These are phyloP conservation scores for Phytophthora idaei DNA, from an alignment of 352 stramenopile genomes.

Conservation along the genomic window DNA sequence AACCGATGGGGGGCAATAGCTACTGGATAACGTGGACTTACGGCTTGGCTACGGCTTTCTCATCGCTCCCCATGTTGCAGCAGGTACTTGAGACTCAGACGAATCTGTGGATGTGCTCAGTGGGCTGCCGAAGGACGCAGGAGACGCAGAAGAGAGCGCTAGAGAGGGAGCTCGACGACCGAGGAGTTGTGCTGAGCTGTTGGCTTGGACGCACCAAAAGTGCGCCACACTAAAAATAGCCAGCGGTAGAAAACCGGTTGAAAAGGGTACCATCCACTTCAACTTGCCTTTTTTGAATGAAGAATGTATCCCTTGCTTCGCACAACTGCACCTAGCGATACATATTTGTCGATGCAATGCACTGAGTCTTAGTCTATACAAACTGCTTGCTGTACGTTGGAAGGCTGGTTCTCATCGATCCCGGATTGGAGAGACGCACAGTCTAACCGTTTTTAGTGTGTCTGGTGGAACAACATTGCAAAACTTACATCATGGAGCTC, in stretches of 20 bases:
- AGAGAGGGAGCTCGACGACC: constrained; percentile 3
- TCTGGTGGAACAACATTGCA: neutral
- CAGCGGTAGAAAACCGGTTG: neutral
- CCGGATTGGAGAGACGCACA: constrained; percentile 11
- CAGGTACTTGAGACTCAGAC: constrained; percentile 4
- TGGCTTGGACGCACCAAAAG: constrained; percentile 19
- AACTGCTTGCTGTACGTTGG: neutral
- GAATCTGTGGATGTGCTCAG: constrained; percentile 1
- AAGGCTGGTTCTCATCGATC: neutral
- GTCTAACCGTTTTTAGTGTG: constrained; percentile 3
- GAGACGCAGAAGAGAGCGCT: constrained; percentile 21
- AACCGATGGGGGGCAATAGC: neutral
- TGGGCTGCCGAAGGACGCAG: constrained; percentile 18
- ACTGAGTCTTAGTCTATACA: constrained; percentile 1
- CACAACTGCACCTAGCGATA: neutral
- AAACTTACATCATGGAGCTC: constrained; percentile 15
- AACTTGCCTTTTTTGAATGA: constrained; percentile 21
- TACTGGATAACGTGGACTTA: constrained; percentile 20
- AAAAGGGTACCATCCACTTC: constrained; percentile 25
- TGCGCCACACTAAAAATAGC: constrained; percentile 31
- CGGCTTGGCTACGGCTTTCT: constrained; percentile 47
- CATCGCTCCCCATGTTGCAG: constrained; percentile 41
- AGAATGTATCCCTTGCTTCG: no score
- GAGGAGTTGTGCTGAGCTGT: constrained; percentile 20
- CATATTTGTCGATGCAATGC: neutral